phyloP scores from a whole-genome alignment of 768 basidiomycete genomes.

The Cystofilobasidium ferigula region DNA sequence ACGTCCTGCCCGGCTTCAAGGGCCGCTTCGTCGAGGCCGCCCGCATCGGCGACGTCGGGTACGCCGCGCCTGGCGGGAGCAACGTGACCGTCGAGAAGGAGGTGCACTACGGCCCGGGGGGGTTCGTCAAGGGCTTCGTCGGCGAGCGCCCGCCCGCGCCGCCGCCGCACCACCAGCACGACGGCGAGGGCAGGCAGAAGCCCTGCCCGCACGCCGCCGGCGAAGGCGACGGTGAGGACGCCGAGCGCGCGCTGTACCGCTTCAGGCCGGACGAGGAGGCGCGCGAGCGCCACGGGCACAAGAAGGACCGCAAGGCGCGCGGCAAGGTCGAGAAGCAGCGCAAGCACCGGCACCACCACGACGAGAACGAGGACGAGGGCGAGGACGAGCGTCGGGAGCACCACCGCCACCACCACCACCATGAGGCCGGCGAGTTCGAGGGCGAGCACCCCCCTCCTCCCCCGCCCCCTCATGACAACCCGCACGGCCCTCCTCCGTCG shows the following conservation, averaged over 20 bases:
- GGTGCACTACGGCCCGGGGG: slow-evolving; percentile 19
- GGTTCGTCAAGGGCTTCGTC: slow-evolving; percentile 26
- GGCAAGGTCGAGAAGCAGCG: neutral
- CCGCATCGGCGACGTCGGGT: slow-evolving; percentile 9
- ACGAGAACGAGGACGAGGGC: slow-evolving; percentile 6
- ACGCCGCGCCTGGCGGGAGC: neutral
- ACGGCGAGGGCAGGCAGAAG: neutral
- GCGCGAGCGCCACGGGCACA: neutral
- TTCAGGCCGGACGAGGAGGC: neutral
- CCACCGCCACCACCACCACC: slow-evolving; percentile 61
- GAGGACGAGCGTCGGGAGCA: neutral
- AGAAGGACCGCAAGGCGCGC: slow-evolving; percentile 7
- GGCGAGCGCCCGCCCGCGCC: slow-evolving; percentile 25
- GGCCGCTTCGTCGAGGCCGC: slow-evolving; percentile 22
- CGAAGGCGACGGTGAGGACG: neutral
- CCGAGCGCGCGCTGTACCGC: neutral
- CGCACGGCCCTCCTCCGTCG: slow-evolving; percentile 54
- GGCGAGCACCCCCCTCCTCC: slow-evolving; percentile 41
- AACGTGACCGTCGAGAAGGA: slow-evolving; percentile 19
- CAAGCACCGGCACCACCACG: neutral
- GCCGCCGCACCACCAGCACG: slow-evolving; percentile 9
- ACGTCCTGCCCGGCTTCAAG: slow-evolving; percentile 17
- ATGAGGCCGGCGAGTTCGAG: slow-evolving; percentile 59
- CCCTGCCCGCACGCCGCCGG: neutral
- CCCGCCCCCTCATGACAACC: slow-evolving; percentile 46